phyloP scores from a whole-genome alignment of 2,329 filamentous ascomycete species.

The Fusarium compactum region DNA sequence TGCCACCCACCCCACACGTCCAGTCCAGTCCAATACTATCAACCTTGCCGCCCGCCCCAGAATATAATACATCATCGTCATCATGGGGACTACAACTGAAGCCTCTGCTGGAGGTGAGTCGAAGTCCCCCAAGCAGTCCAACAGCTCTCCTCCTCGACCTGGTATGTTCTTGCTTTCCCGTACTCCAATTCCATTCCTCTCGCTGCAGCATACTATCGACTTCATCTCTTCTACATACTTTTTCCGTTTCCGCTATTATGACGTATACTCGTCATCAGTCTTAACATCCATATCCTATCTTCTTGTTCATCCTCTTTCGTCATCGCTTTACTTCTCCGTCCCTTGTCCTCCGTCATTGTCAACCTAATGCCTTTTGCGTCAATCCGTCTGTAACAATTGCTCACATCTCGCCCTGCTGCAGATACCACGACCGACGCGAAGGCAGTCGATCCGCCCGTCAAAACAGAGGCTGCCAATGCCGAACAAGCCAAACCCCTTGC shows the following conservation, averaged over 20 bases:
- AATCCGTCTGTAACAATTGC: conserved; percentile 30
- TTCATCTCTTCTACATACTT: conserved; percentile 1
- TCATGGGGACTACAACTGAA: conserved; percentile 59
- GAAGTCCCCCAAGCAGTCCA: conserved; percentile 62
- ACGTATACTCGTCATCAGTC: conserved; percentile 45
- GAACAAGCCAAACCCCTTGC: conserved; percentile 75
- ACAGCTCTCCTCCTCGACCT: conserved; percentile 57
- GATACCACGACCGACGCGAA: conserved; percentile 62
- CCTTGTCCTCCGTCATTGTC: conserved; percentile 33
- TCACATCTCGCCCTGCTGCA: conserved; percentile 48
- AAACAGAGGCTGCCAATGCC: conserved; percentile 66
- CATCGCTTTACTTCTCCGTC: conserved; percentile 34
- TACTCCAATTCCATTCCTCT: conserved; percentile 11
- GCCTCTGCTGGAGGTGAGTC: conserved; percentile 57
- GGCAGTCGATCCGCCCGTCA: conserved; percentile 57
- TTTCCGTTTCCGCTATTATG: conserved; percentile 33
- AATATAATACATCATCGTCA: conserved; percentile 61
- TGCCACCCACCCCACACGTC: conserved; percentile 48
- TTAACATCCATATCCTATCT: conserved; percentile 27
- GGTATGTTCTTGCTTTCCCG: conserved; percentile 53
- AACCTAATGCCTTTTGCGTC: conserved; percentile 23
- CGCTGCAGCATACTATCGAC: conserved; percentile 2
- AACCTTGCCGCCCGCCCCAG: conserved; percentile 48
- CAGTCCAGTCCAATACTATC: conserved; percentile 38
- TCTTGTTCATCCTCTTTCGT: conserved; percentile 29